A percentile compares a stretch with the other conserved stretches of the same genome.
Conservation (phyloP, 345 rosid genomes). For the Litchi chinensis region DNA sequence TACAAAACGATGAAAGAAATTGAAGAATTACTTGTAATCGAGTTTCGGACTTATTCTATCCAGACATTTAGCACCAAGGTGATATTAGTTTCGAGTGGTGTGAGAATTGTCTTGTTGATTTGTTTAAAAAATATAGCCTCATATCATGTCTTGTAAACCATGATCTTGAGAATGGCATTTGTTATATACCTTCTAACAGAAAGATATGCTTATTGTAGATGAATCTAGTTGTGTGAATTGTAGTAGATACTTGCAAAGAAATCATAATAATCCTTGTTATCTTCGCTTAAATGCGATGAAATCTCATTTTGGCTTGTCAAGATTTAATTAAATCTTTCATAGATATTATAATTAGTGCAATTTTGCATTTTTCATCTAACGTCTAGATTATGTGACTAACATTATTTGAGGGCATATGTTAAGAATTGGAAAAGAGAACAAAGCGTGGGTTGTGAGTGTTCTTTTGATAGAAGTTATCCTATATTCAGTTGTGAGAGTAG, state of each 20-base stretch:
- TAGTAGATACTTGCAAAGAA: constrained; percentile 12
- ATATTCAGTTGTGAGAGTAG: too few species aligned
- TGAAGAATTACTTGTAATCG: neutral
- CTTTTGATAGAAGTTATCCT: too few species aligned
- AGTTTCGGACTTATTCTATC: constrained; percentile 1
- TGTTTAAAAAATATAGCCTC: constrained; percentile 18
- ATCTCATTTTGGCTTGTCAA: neutral
- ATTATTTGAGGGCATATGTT: too few species aligned
- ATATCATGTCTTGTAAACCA: constrained; percentile 13
- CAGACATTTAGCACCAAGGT: neutral
- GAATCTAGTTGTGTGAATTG: constrained; percentile 17
- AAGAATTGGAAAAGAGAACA: too few species aligned
- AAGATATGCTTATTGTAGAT: constrained; percentile 21
- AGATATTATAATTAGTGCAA: too few species aligned
- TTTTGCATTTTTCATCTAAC: too few species aligned
- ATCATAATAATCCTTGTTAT: neutral
- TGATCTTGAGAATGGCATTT: constrained; percentile 15
- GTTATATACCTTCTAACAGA: constrained; percentile 17
- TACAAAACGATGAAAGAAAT: constrained; percentile 24
- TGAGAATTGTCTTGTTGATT: constrained; percentile 11
- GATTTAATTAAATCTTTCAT: neutral
- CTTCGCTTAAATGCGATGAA: neutral
- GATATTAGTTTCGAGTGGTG: neutral
- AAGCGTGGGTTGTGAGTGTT: too few species aligned
- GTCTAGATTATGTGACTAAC: too few species aligned